phyloP scores from a whole-genome alignment of 192 early-diverging fungal genomes.

The Entomortierella lignicola region DNA sequence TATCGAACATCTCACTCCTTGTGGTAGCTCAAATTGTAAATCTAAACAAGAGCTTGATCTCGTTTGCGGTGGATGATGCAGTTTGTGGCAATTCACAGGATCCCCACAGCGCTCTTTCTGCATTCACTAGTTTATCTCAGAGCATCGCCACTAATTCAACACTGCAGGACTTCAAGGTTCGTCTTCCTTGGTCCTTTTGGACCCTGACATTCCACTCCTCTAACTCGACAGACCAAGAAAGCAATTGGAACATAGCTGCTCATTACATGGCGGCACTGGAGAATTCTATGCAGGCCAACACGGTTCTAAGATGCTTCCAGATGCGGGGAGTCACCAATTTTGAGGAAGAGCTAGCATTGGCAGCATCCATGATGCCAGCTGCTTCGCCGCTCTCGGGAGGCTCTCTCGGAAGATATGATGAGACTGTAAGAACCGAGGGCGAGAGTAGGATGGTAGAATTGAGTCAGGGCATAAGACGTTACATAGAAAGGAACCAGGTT shows the following conservation, averaged over 20 bases:
- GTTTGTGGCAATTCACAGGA: conserved; percentile 16
- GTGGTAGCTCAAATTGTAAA: conserved; percentile 24
- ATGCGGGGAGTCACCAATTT: conserved; percentile 45
- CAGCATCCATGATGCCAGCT: neutral
- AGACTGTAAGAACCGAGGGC: conserved; percentile 2
- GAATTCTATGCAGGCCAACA: conserved; percentile 11
- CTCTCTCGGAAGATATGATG: conserved; percentile 4
- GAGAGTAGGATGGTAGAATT: conserved; percentile 26
- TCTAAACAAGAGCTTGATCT: conserved; percentile 25
- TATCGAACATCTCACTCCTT: conserved; percentile 29
- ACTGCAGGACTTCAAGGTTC: conserved; percentile 38
- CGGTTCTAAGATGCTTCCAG: conserved; percentile 14
- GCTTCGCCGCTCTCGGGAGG: neutral
- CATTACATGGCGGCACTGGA: conserved; percentile 13
- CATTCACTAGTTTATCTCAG: conserved; percentile 26
- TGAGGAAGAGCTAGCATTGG: conserved; percentile 35
- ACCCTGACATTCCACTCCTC: conserved; percentile 17
- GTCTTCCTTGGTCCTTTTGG: conserved; percentile 35
- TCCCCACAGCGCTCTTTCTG: conserved; percentile 16
- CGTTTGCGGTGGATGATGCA: conserved; percentile 27
- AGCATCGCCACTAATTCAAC: conserved; percentile 8
- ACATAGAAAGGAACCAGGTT: conserved; percentile 40
- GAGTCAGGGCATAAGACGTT: conserved; percentile 18
- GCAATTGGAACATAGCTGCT: conserved; percentile 1
- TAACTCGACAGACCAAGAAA: conserved; percentile 3